Base-by-base conservation (phyloP, 1,139 yeast genomes). In the Lodderomyces margitis region DNA sequence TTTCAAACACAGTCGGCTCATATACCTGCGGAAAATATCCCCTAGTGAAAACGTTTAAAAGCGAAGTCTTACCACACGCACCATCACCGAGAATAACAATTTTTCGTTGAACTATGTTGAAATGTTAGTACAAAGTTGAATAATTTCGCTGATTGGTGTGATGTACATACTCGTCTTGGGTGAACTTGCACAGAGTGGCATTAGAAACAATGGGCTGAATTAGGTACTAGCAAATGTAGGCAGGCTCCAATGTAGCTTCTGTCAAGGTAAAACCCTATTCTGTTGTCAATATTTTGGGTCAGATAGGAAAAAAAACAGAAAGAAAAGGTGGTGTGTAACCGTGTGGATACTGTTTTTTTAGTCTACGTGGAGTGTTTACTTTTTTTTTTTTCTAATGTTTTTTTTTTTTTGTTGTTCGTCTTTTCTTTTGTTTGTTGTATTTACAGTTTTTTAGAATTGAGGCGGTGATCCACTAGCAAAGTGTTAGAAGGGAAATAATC, bases 11-110 rank as follows among this genome's bases (percentile, higher is more conserved):
- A 0, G 98, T 92, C 20, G 98, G 98, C 58, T 92, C 98, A 63
- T 92, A 92, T 16, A 92, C 98, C 59, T 92, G 97, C 8, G 98
- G 98, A 66, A 92, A 92, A 66, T 92, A 92, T 2, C 98, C 98
- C 57, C 97, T 75, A 5, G 98, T 92, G 68, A 92, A 92, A 47
- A 94, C 97, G 61, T 92, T 94, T 58, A 92, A 74, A 46, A 92
- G 73, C 5, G 68, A 62, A 5, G 68, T 62, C 54, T 69, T 69
- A 47, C 75, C 75, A 58, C 75, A 70, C 27, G 98, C 98, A 80
- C 98, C 98, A 66, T 92, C 98, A 38, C 98, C 98, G 36, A 92
- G 74, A 51, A 92, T 92, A 53, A 92, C 98, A 47, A 92, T 89
- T 62, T 92, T 92, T 53, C 97, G 84, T 63, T 87, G 89, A 52